Base-by-base conservation (phyloP, 768 basidiomycete genomes). In the Hebeloma cylindrosporum region DNA sequence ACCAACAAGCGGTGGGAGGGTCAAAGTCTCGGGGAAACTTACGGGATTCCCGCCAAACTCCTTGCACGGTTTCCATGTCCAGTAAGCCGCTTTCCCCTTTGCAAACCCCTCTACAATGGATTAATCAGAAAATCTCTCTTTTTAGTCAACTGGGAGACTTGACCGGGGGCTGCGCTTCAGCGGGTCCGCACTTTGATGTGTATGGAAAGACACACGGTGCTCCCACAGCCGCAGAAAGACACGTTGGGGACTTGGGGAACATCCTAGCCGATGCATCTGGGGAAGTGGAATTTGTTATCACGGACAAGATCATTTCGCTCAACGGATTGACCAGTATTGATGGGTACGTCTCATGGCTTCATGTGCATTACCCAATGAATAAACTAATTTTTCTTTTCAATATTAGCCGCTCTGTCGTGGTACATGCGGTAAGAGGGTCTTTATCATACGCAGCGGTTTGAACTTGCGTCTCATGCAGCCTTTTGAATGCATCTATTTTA, bases 151-250 rank as follows among this genome's bases (percentile, higher is more conserved):
- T 71, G 30, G 88, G 89, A 21, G 85, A 92, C 64, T 62, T 82
- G 50, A 75, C 73, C 20, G 60, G 67, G n/a, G 87, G 83, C 1
- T 88, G 87, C 59, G 27, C 67, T 6, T 84, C 85, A 14, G 75
- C 88, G 25, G 86, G 87, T 2, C 53, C 80, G 25, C 89, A 92
- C 64, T 92, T 80, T 73, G 91, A 92, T 68, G 87, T 87, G 0
- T 75, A 72, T 63, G 70, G 65, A 14, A 72, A 74, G 47, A 76
- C 66, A 7, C 90, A 92, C 52, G 88, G 88, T 45, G 83, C 75
- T 3, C 85, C 76, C 7, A 60, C 63, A 6, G 77, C 79, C 54
- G 46, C 54, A 3, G 62, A 61, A 41, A 71, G 88, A 46, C 89
- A 91, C 61, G 80, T 85, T 21, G 89, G 89, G 0, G 84, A 87